Evolutionary conservation across 129 eudicot genomes (phyloP), one percentile per base, ranked within the genome.

Genomic region (Saussurea involucrata): DNA sequence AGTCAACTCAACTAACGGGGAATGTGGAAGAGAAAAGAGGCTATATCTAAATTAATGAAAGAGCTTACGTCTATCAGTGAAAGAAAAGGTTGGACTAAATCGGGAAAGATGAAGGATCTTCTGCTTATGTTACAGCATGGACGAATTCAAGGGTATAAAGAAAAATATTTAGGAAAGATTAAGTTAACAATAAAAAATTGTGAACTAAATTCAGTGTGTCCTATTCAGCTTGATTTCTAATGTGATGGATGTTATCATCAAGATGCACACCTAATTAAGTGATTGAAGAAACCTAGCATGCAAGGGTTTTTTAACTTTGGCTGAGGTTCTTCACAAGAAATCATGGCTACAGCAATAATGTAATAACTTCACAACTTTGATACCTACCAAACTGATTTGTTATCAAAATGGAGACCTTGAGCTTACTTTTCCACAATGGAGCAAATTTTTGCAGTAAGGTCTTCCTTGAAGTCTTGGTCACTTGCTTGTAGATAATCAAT

Each of bases 401-500:
- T 32, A 21, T 13, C 15, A 11, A 18, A 68, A 55, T 66, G 61
- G 69, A 34, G 68, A 46, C 55, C 12, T 75, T 28, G 28, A 73
- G 85, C 97, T 88, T 88, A 95, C 99, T 87, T 92, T 76, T 95
- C 99, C 29, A 95, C 95, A 73, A 95, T 95, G 71, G 97, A 92
- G 86, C 99, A 95, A 66, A 95, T 92, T 85, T 88, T 95, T 74
- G 87, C 92, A 8, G 96, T 95, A 27, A 95, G 92, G 78, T 95
- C 99, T 84, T 83, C 99, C 83, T 90, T 95, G 71, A 95, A 95
- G 79, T 95, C 99, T 60, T 87, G 88, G 69, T 95, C 99, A 84
- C 97, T 95, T 70, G 90, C 86, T 85, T 90, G 91, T 18, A 95
- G 84, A 87, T 92, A 88, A 65, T 95, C 99, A 63, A 90, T 91